A percentile compares a stretch with the other conserved stretches of the same genome.
phyloP scores from a whole-genome alignment of 129 eudicot genomes.

The Glebionis coronaria region DNA sequence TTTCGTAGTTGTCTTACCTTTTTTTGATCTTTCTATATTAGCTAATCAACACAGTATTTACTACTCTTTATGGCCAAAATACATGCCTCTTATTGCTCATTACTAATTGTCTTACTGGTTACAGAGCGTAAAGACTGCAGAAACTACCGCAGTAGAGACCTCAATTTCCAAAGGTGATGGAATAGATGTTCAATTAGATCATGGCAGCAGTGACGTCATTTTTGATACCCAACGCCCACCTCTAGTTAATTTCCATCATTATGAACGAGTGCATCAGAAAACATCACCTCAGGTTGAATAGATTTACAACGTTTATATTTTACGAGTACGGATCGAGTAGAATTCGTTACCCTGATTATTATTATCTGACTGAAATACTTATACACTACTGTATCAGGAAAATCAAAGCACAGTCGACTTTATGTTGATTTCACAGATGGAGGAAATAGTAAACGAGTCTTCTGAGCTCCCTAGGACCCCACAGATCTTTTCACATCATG shows the following conservation, averaged over 20 bases:
- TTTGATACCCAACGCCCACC: conserved; percentile 59
- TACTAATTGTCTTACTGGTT: conserved; percentile 13
- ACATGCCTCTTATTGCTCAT: conserved; percentile 5
- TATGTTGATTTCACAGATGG: conserved; percentile 62
- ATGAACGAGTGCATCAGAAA: conserved; percentile 60
- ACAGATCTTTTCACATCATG: conserved; percentile 61
- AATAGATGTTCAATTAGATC: conserved; percentile 52
- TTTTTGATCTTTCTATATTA: too few relatives aligned
- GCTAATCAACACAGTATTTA: background rate
- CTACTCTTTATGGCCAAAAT: background rate
- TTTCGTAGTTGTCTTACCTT: too few relatives aligned
- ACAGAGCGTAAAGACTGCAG: conserved; percentile 50
- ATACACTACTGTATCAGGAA: conserved; percentile 37
- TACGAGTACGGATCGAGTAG: too few relatives aligned
- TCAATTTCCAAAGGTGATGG: conserved; percentile 28
- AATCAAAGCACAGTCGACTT: conserved; percentile 60
- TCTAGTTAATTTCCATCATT: conserved; percentile 64
- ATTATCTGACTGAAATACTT: background rate
- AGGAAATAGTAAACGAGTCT: conserved; percentile 23
- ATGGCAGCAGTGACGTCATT: conserved; percentile 37
- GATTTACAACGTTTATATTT: too few relatives aligned
- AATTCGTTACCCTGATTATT: too few relatives aligned
- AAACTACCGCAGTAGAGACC: conserved; percentile 22
- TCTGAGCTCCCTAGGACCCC: conserved; percentile 32
- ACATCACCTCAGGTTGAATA: conserved; percentile 47